Conservation (phyloP, 306 rosid genomes). For the Glycyrrhiza uralensis region DNA sequence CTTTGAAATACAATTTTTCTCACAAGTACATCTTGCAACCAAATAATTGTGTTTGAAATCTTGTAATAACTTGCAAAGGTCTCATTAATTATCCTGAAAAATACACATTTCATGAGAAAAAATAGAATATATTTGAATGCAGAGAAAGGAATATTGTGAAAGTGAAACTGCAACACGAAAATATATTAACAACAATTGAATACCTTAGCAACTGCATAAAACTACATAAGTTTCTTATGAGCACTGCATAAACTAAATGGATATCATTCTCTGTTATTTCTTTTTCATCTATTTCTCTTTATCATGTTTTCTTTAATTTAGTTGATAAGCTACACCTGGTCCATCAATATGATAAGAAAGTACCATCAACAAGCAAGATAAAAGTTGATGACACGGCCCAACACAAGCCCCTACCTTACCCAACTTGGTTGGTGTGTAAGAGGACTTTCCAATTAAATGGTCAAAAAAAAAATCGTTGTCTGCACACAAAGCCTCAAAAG, state of each 20-base stretch:
- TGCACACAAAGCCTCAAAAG: conserved; percentile 8
- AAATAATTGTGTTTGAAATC: too few relatives aligned
- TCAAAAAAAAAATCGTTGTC: background rate
- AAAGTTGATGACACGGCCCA: conserved; percentile 6
- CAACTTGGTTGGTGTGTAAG: conserved; percentile 17
- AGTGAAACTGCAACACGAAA: background rate
- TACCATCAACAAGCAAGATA: conserved; percentile 20
- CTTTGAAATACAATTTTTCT: too few relatives aligned
- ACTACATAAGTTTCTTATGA: too few relatives aligned
- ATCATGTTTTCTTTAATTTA: background rate
- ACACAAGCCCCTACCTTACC: background rate
- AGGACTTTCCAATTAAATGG: conserved; percentile 1
- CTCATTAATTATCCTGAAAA: conserved; percentile 35
- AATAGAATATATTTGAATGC: background rate
- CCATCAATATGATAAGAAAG: background rate
- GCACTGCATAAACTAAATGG: background rate
- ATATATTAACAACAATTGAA: background rate
- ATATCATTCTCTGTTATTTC: conserved; percentile 11
- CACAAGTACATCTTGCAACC: too few relatives aligned
- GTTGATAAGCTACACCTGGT: background rate
- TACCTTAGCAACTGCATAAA: conserved; percentile 5
- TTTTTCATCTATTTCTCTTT: background rate
- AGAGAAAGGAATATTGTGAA: background rate
- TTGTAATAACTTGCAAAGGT: too few relatives aligned
- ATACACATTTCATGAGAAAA: conserved; percentile 6